Base-by-base conservation (phyloP, 306 rosid genomes). In the Medicago arabica region DNA sequence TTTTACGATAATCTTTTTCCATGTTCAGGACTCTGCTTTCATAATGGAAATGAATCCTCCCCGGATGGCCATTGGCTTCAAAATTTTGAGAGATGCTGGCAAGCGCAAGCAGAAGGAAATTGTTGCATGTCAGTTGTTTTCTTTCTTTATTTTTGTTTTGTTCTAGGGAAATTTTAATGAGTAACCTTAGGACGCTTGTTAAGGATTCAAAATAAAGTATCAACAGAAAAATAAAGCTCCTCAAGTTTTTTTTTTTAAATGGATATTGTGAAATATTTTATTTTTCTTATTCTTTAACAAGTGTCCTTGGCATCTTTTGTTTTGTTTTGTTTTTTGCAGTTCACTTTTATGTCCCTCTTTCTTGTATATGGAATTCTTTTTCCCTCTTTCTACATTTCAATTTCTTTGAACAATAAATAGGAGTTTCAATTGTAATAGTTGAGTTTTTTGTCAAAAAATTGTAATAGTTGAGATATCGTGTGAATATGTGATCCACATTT, bases 31-130 rank as follows among this genome's bases (percentile, higher is more conserved):
- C 46, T 75, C 44, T 71, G 55, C 64, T 65, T 61, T 61, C 67
- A 9, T 82, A 78, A 47, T 61, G 84, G 68, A 72, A 71, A 70
- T 79, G 80, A 75, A 44, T 68, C 71, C 53, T 17, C 16, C 55
- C 49, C 39, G 63, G 60, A 67, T 76, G 80, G 82, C 79, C 80
- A 49, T 60, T 80, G 85, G 83, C 85, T 80, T 64, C 78, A 77
- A 83, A 83, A 77, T 86, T 85, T 86, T 80, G 89, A 80, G 82
- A 71, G 87, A 76, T 74, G 75, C 83, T 86, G 78, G 79, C 87
- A 80, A 63, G 72, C 61, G 34, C 81, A 67, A 75, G 72, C 61
- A 41, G 79, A 67, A 75, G 72, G 59, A 72, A 76, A 77, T 78
- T 77, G 77, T 77, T 72, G 78, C 82, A 47, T 82, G 82, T 77